Base-by-base conservation (phyloP, 2,329 filamentous ascomycete genomes). In the Verticillium nonalfalfae region DNA sequence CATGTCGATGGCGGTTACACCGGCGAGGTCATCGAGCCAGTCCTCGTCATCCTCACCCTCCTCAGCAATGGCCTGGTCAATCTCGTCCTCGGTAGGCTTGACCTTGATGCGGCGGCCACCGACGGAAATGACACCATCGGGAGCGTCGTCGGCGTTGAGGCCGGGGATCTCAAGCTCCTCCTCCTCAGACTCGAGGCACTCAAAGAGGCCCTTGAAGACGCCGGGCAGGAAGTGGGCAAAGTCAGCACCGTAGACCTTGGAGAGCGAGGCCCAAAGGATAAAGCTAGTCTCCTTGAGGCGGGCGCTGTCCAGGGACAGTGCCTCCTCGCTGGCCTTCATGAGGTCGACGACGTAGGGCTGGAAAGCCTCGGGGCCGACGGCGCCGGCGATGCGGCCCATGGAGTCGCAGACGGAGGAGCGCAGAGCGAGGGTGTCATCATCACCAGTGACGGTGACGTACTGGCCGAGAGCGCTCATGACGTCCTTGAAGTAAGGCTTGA, bases 211-310 rank as follows among this genome's bases (percentile, higher is more conserved):
- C 73, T 90, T 87, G 74, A 94, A 89, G 58, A 92, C 90, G 58
- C 90, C 90, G 0, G 85, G 81, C 7, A 95, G 83, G 78, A 92
- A 95, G 62, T 90, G 87, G 61, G 86, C 85, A 65, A 96, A 94
- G 60, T 93, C 83, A 71, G 91, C 90, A 69, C 90, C 88, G 76
- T 98, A 98, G 10, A 98, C 92, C 79, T 96, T 96, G 65, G 94
- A 90, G 72, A 99, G 87, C 50, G 91, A 92, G 66, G 91, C 93
- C 94, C 95, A 99, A 60, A 99, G 84, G 65, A 98, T 96, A 78
- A 97, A 99, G 73, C 92, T 97, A 64, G 93, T 97, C 81, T 99
- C 95, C 75, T 93, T 91, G 59, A 98, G 86, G 61, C 93, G 86
- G 52, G 93, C 90, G 78, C 97, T 93, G 68, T 92, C 93, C 2